Base-by-base conservation (phyloP, 1,284 basidiomycete genomes). In the Moesziomyces sp. region DNA sequence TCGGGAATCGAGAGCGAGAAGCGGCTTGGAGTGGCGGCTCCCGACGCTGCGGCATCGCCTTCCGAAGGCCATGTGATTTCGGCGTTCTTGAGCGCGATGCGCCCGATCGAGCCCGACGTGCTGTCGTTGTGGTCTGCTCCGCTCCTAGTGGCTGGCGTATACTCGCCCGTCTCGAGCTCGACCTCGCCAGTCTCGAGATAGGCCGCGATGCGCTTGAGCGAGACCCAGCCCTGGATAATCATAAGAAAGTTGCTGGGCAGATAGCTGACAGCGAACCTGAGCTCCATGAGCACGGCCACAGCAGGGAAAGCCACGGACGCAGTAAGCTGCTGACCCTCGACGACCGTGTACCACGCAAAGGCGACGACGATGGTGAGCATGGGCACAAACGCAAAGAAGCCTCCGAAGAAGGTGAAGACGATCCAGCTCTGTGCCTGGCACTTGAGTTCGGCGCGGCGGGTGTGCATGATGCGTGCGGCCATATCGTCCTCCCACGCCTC, bases 121-220 rank as follows among this genome's bases (percentile, higher is more conserved):
- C 48, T 16, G 14, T 14, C 50, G 2, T 24, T 47, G 6, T 55
- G 51, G 30, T 52, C 56, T 10, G 52, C 57, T 11, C 57, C 46
- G 3, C 13, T 35, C 40, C 53, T 28, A 2, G 45, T 58, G 43
- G 26, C 30, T n/a, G 63, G 63, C 18, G n/a, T 44, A 28, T 65
- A 65, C 23, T 40, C 40, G 9, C 38, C 26, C 6, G 50, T 43
- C 5, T 88, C 86, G 3, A 92, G 89, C 83, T 94, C 93, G 43
- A 92, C 92, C 83, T 95, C 93, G 1, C 48, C 59, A 1, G 69
- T 62, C 11, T 88, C 87, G 13, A 95, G 87, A 83, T 91, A 95
- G 0, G 88, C 89, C 13, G 91, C 88, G 52, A 95, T 92, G 52
- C 93, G 90, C 56, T 92, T 88, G 34, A 94, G 83, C 0, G 91